These are phyloP conservation scores for Mimosa bimucronata DNA, from an alignment of 306 rosid genomes.

Conservation along the genomic window DNA sequence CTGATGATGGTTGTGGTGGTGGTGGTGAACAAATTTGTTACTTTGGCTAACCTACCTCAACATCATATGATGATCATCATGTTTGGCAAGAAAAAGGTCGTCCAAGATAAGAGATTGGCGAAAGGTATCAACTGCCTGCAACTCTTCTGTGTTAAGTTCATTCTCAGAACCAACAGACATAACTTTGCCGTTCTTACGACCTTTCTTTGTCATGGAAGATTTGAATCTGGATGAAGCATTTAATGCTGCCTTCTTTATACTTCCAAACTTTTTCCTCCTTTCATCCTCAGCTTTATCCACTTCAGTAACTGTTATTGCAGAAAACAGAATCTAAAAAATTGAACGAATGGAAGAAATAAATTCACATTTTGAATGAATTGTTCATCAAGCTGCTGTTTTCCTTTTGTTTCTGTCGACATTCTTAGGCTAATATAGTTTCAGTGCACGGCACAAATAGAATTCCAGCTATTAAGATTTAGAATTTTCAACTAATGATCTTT, in stretches of 20 bases:
- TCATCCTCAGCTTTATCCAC: slow-evolving; percentile 74
- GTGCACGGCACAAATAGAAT: neutral
- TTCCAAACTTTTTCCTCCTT: slow-evolving; percentile 70
- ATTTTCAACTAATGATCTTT: no score
- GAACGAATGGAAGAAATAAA: neutral
- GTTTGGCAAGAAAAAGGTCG: slow-evolving; percentile 80
- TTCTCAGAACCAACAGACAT: slow-evolving; percentile 74
- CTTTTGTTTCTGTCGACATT: no score
- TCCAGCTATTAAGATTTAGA: no score
- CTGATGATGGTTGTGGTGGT: neutral
- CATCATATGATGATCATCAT: slow-evolving; percentile 89
- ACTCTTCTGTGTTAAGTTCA: slow-evolving; percentile 68
- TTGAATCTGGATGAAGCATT: slow-evolving; percentile 83
- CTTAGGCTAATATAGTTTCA: neutral
- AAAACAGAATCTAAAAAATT: neutral
- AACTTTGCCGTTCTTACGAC: slow-evolving; percentile 74
- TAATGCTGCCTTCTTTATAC: slow-evolving; percentile 77
- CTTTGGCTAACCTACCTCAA: slow-evolving; percentile 54
- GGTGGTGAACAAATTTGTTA: slow-evolving; percentile 3
- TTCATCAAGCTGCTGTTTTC: neutral
- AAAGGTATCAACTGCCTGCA: slow-evolving; percentile 77
- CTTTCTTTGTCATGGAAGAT: slow-evolving; percentile 68
- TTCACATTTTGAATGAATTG: neutral
- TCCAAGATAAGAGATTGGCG: slow-evolving; percentile 90
- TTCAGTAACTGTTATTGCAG: slow-evolving; percentile 47